Conservation (phyloP, 2,329 filamentous ascomycete species). For the Monilinia laxa region DNA sequence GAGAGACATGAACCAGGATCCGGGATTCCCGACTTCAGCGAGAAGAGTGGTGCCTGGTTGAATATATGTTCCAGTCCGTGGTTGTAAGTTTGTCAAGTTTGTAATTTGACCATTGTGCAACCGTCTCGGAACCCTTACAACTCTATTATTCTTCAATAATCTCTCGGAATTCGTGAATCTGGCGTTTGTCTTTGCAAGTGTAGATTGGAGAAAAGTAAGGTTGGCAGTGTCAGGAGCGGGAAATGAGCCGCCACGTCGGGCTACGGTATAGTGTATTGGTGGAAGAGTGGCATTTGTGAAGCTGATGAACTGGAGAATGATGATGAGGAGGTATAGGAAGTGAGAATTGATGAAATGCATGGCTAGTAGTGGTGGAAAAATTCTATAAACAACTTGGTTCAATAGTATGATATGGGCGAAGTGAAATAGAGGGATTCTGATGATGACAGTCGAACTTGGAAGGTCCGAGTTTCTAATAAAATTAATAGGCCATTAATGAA, state of each 20-base stretch:
- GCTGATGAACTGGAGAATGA: background rate
- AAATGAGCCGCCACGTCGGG: slow-evolving; percentile 12
- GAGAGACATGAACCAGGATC: slow-evolving; percentile 30
- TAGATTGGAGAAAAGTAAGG: slow-evolving; percentile 7
- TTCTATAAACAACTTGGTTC: fast-evolving
- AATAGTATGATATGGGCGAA: too few relatives aligned
- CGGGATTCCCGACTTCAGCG: slow-evolving; percentile 29
- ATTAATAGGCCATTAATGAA: too few relatives aligned
- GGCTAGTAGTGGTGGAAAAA: too few relatives aligned
- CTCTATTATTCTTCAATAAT: background rate
- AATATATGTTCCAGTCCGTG: background rate
- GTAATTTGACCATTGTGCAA: slow-evolving; percentile 3
- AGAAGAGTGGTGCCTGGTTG: slow-evolving; percentile 22
- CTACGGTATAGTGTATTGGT: slow-evolving; percentile 16
- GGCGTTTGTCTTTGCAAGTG: background rate
- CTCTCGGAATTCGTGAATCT: slow-evolving; percentile 13
- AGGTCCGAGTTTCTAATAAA: background rate
- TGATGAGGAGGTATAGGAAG: background rate
- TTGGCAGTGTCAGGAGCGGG: slow-evolving; percentile 11
- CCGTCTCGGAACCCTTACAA: background rate
- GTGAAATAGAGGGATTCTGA: background rate
- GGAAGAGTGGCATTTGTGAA: background rate
- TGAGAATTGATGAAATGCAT: background rate
- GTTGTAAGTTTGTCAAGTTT: background rate
- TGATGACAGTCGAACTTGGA: background rate